phyloP scores from a whole-genome alignment of 371 early-diverging fungal species.

The Mortierella sp. region DNA sequence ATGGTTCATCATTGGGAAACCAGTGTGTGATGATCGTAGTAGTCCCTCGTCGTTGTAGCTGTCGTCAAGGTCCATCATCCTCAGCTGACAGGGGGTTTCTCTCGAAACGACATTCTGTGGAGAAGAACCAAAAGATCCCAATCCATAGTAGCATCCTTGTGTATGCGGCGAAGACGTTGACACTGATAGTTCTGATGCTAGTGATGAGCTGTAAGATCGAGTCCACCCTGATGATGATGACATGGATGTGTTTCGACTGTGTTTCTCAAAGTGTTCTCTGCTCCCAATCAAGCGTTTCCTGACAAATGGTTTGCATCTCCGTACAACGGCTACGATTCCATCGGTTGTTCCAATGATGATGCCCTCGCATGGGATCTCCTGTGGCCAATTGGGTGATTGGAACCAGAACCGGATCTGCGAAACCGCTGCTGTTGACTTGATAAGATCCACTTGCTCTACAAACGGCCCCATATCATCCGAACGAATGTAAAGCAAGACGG shows the following conservation, averaged over 20 bases:
- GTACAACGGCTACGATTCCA: conserved; percentile 20
- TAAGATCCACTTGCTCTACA: conserved; percentile 29
- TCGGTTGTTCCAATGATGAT: conserved; percentile 25
- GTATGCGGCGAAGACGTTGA: neutral
- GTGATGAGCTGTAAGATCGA: neutral
- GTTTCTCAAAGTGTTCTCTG: neutral
- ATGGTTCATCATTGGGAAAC: no score
- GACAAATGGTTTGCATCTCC: conserved; percentile 29
- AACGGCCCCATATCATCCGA: conserved; percentile 30
- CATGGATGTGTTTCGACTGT: neutral
- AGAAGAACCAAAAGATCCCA: neutral
- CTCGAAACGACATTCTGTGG: conserved; percentile 2
- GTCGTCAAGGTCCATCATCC: no score
- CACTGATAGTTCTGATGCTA: neutral
- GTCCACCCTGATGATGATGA: neutral
- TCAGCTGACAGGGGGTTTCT: no score
- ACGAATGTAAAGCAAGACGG: conserved; percentile 27
- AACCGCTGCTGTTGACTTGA: conserved; percentile 22
- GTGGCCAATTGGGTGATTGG: conserved; percentile 22
- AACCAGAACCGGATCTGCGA: conserved; percentile 41
- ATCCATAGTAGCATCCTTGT: neutral
- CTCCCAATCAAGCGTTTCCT: conserved; percentile 11
- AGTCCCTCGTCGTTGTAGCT: no score
- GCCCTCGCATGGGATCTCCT: conserved; percentile 35
- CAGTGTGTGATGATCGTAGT: no score